A percentile compares a stretch with the other conserved stretches of the same genome.
Conservation (phyloP, 306 rosid genomes). For the Canavalia gladiata region DNA sequence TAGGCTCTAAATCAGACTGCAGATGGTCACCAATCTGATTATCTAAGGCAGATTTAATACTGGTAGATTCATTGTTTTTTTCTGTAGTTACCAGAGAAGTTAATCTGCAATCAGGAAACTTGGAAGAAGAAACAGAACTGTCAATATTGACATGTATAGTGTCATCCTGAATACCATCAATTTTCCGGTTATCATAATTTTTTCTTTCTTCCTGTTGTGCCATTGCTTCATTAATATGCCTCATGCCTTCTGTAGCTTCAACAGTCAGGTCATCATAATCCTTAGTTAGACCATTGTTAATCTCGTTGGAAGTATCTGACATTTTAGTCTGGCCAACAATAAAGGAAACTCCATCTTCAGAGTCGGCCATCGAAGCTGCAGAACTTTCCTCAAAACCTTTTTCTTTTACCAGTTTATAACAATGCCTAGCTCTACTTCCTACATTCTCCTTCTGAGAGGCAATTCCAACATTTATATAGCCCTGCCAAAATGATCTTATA, state of each 20-base stretch:
- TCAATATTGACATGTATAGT: constrained; percentile 46
- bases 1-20: constrained; percentile 59
- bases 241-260: constrained; percentile 57
- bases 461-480: constrained; percentile 95
- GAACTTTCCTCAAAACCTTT: constrained; percentile 67
- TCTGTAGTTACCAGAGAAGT: constrained; percentile 56
- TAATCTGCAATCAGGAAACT: constrained; percentile 53
- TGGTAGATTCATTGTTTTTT: constrained; percentile 51
- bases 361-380: constrained; percentile 77
- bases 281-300: constrained; percentile 49
- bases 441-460: constrained; percentile 82
- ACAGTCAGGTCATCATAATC: constrained; percentile 47
- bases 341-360: constrained; percentile 96
- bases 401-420: constrained; percentile 73
- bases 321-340: constrained; percentile 76
- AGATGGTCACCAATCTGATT: constrained; percentile 52
- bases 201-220: constrained; percentile 55
- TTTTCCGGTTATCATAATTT: constrained; percentile 49
- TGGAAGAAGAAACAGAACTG: constrained; percentile 54
- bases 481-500: constrained; percentile 68
- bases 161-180: constrained; percentile 54
- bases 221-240: constrained; percentile 38
- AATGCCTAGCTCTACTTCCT: constrained; percentile 60
- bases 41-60: constrained; percentile 51
- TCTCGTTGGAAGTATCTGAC: constrained; percentile 58